Evolutionary conservation across 2,329 filamentous ascomycete species (phyloP).

Genomic region (Incumbomyces delicatus): DNA sequence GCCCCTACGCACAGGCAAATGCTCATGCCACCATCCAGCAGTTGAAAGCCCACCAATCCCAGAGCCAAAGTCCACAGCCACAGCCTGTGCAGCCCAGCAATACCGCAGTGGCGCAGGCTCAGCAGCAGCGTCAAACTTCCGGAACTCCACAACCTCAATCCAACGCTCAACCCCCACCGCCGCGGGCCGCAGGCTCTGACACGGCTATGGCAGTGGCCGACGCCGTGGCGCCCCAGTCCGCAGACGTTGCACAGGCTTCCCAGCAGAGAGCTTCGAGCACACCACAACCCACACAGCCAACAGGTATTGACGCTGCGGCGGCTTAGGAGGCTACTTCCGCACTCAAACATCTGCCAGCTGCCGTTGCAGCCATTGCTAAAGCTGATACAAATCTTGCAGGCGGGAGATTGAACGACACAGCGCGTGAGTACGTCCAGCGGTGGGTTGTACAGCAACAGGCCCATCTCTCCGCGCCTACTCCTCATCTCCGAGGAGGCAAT

Average conservation of each 20-base stretch:
- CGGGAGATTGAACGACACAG: not conserved
- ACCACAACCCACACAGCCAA: not conserved
- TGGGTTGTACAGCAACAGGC: not conserved
- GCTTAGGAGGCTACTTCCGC: constrained; percentile 1
- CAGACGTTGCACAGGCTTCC: not conserved
- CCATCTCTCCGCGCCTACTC: not conserved
- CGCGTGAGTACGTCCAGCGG: not conserved
- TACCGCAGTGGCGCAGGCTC: not conserved
- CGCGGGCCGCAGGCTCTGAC: not conserved
- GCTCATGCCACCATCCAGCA: constrained; percentile 6
- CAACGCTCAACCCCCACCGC: not conserved
- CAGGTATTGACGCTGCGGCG: not conserved
- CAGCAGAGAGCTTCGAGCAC: not conserved
- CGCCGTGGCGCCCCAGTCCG: not conserved
- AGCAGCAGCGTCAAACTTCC: constrained; percentile 4
- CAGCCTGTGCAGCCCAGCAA: not conserved
- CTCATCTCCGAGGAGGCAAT: not conserved
- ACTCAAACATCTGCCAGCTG: not conserved
- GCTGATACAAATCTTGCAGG: not conserved
- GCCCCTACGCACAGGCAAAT: constrained; percentile 2
- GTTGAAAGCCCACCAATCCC: not conserved
- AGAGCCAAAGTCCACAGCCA: constrained; percentile 6
- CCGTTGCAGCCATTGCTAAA: not conserved
- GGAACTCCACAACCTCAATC: constrained; percentile 5
- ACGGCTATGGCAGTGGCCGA: not conserved